phyloP scores from a whole-genome alignment of 1,284 basidiomycete genomes.

The Puccinia novopanici region DNA sequence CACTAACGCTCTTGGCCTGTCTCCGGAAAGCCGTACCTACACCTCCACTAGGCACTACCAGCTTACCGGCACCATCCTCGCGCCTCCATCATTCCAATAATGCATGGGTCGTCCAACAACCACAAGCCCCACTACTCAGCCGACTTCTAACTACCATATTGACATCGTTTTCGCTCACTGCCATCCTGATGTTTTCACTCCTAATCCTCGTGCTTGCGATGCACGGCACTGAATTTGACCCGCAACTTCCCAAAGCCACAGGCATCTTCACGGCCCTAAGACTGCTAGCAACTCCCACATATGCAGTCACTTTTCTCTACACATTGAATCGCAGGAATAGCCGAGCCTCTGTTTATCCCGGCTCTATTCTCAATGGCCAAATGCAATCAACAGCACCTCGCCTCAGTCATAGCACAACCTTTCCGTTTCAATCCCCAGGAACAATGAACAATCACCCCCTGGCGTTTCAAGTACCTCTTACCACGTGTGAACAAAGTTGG shows the following conservation, averaged over 20 bases:
- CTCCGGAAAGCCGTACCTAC: conserved; percentile 9
- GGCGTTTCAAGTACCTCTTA: background rate
- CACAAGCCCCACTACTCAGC: conserved; percentile 36
- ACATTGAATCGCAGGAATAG: conserved; percentile 44
- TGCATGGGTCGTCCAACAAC: conserved; percentile 16
- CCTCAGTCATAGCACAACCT: background rate
- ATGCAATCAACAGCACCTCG: conserved; percentile 5
- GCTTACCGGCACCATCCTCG: conserved; percentile 13
- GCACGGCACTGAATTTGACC: conserved; percentile 50
- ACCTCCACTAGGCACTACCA: background rate
- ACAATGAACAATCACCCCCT: background rate
- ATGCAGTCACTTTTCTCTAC: conserved; percentile 49
- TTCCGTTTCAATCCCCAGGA: background rate
- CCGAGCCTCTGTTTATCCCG: background rate
- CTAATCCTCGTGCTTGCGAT: conserved; percentile 48
- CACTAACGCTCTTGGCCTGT: conserved; percentile 33
- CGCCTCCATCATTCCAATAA: conserved; percentile 11
- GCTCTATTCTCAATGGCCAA: conserved; percentile 6
- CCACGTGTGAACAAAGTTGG: background rate
- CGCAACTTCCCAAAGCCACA: conserved; percentile 45
- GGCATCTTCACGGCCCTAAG: conserved; percentile 47
- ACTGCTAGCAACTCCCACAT: conserved; percentile 46
- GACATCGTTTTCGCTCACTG: conserved; percentile 49
- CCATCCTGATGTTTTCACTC: conserved; percentile 49
- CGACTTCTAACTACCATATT: conserved; percentile 47